Conservation (phyloP, 75 land plant genomes). For the Sequoia sempervirens region DNA sequence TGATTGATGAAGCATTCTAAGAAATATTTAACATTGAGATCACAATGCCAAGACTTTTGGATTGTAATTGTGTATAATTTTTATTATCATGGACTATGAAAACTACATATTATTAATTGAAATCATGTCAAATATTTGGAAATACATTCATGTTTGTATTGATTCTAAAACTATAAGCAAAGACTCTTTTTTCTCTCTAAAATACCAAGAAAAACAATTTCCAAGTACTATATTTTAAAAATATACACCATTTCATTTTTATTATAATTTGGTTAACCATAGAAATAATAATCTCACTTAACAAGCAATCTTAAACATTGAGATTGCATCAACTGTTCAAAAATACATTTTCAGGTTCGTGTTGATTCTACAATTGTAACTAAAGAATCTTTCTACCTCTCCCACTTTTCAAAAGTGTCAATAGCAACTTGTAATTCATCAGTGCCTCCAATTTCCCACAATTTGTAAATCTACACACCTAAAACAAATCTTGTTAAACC, state of each 20-base stretch:
- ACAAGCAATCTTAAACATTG: background rate
- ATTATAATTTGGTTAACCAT: background rate
- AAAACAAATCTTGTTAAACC: conserved; percentile 74
- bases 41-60: too few species aligned
- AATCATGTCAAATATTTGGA: background rate
- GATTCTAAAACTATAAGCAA: background rate
- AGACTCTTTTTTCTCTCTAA: background rate
- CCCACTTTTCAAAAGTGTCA: conserved; percentile 68
- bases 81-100: too few species aligned
- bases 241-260: background rate
- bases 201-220: background rate
- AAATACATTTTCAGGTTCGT: background rate
- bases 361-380: background rate
- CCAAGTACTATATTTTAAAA: background rate
- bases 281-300: background rate
- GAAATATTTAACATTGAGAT: background rate
- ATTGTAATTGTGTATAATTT: too few species aligned
- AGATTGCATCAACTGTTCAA: background rate
- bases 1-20: background rate
- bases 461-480: conserved; percentile 85
- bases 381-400: background rate
- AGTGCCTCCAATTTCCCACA: conserved; percentile 82
- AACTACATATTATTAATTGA: too few species aligned
- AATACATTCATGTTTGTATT: background rate
- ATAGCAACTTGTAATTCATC: conserved; percentile 90